Evolutionary conservation across 805 yeast genomes (phyloP).

Genomic region (Metschnikowia baotianmanensis): DNA sequence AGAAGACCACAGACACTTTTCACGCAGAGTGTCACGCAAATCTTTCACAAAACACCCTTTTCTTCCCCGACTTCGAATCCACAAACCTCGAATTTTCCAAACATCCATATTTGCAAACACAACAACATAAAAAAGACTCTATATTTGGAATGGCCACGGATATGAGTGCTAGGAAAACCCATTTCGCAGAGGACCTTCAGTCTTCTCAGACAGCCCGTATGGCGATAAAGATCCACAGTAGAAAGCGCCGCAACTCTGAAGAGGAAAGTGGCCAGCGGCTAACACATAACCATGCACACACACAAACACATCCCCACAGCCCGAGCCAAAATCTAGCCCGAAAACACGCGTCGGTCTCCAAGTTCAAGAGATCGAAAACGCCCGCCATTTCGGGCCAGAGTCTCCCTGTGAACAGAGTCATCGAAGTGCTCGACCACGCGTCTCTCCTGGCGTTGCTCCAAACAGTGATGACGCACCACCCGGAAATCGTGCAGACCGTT

Average conservation of each 20-base stretch:
- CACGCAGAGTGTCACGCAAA: too few relatives aligned
- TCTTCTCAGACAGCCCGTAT: constrained; percentile 1
- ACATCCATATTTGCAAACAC: too few relatives aligned
- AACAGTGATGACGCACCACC: constrained; percentile 55
- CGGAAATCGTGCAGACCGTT: constrained; percentile 56
- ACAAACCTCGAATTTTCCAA: too few relatives aligned
- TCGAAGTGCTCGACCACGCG: constrained; percentile 64
- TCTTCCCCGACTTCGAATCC: too few relatives aligned
- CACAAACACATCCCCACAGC: constrained; percentile 6
- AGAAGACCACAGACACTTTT: too few relatives aligned
- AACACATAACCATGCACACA: too few relatives aligned
- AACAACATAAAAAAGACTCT: background rate
- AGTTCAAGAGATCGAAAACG: constrained; percentile 34
- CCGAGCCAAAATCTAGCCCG: too few relatives aligned
- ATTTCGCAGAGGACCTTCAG: constrained; percentile 3
- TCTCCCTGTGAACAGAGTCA: constrained; percentile 59
- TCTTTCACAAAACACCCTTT: too few relatives aligned
- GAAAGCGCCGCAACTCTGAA: constrained; percentile 8
- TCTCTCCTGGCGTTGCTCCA: constrained; percentile 53
- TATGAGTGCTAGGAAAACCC: constrained; percentile 5
- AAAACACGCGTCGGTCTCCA: constrained; percentile 1
- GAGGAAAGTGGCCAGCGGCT: constrained; percentile 5
- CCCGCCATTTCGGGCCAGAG: constrained; percentile 53
- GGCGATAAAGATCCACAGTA: constrained; percentile 4
- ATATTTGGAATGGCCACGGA: constrained; percentile 6